Conservation (phyloP, 345 rosid genomes). For the Psidium guajava region DNA sequence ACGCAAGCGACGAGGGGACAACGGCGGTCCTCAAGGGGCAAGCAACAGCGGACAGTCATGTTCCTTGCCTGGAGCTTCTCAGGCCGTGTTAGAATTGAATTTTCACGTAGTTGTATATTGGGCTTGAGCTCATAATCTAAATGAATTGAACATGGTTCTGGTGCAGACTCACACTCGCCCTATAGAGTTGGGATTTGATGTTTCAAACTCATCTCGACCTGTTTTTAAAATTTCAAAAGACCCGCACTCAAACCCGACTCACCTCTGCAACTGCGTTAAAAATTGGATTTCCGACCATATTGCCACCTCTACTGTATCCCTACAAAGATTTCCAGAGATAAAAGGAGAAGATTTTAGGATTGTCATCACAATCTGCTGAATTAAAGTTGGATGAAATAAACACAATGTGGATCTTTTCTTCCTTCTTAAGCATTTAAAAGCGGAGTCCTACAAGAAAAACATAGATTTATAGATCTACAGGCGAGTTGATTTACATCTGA, state of each 20-base stretch:
- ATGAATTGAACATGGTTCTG: neutral
- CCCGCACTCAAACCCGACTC: neutral
- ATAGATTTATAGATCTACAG: too few species aligned
- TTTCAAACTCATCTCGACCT: neutral
- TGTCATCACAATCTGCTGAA: neutral
- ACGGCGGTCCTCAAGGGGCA: neutral
- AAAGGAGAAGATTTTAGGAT: neutral
- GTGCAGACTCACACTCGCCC: neutral
- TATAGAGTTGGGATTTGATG: neutral
- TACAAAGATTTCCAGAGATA: neutral
- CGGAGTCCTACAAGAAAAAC: neutral
- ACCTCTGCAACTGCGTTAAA: neutral
- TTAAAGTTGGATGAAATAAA: neutral
- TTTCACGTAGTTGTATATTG: accelerated
- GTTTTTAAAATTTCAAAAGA: neutral
- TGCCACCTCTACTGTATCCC: neutral
- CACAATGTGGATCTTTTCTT: neutral
- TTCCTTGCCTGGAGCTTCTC: neutral
- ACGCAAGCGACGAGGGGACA: neutral
- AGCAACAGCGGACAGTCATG: neutral
- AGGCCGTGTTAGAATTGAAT: neutral
- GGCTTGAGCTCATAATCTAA: neutral
- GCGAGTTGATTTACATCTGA: too few species aligned
- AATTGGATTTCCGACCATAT: neutral
- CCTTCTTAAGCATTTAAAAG: neutral